Conservation (phyloP, 2,329 filamentous ascomycete species). For the Basipetospora chlamydospora region DNA sequence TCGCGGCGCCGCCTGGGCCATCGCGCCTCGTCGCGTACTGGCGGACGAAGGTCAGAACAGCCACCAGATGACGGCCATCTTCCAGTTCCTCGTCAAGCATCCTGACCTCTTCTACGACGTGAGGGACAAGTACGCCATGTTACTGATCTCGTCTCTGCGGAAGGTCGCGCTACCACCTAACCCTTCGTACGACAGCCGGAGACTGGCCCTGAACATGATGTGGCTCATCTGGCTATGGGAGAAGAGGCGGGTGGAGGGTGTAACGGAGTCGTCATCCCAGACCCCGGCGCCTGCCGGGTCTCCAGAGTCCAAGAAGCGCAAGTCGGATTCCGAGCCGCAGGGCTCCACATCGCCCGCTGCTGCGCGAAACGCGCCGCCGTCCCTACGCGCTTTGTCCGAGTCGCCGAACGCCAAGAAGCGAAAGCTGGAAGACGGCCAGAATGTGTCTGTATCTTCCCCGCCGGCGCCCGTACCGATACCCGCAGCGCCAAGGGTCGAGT, state of each 20-base stretch:
- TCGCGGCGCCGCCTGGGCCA: conserved; percentile 71
- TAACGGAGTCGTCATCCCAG: conserved; percentile 14
- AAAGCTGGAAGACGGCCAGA: conserved; percentile 49
- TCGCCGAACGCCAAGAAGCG: conserved; percentile 65
- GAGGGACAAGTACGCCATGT: conserved; percentile 74
- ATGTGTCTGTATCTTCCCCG: conserved; percentile 3
- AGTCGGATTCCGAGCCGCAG: conserved; percentile 18
- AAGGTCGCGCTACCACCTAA: conserved; percentile 78
- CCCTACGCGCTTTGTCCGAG: conserved; percentile 32
- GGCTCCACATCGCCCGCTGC: conserved; percentile 2
- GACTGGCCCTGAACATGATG: conserved; percentile 80
- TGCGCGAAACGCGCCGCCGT: conserved; percentile 1
- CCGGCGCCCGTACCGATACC: background rate
- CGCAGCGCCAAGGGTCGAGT: conserved; percentile 44
- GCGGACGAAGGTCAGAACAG: conserved; percentile 90
- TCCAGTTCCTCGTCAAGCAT: conserved; percentile 88
- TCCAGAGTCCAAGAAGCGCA: background rate
- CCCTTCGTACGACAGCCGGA: conserved; percentile 81
- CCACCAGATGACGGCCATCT: conserved; percentile 93
- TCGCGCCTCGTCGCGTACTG: conserved; percentile 77
- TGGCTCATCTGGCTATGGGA: conserved; percentile 89
- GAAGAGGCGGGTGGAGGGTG: conserved; percentile 58
- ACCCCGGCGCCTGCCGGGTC: conserved; percentile 1
- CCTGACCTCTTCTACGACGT: conserved; percentile 90
- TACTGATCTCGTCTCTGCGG: conserved; percentile 76